A percentile compares a stretch with the other conserved stretches of the same genome.
phyloP scores from a whole-genome alignment of 805 yeast genomes.

The Schwanniomyces polymorphus region DNA sequence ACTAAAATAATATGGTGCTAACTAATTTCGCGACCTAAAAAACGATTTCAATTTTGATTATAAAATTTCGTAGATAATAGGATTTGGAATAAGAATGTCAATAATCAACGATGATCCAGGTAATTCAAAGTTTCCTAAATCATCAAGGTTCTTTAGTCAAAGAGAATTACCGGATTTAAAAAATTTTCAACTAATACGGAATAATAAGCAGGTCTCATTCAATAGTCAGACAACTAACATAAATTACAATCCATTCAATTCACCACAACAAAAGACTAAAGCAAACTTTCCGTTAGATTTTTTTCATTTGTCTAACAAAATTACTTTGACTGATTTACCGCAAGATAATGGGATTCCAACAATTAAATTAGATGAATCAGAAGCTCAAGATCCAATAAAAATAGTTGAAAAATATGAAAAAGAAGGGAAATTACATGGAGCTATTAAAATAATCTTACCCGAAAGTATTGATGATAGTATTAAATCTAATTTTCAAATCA shows the following conservation, averaged over 20 bases:
- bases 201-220: conserved; percentile 15
- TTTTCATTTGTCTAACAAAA: conserved; percentile 32
- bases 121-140: conserved; percentile 17
- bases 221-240: conserved; percentile 25
- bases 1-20: too few species aligned
- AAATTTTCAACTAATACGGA: conserved; percentile 13
- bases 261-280: conserved; percentile 46
- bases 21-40: too few species aligned
- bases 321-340: conserved; percentile 13
- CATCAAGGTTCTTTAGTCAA: conserved; percentile 24
- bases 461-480: conserved; percentile 15
- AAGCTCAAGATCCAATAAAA: conserved; percentile 59
- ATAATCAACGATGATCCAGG: conserved; percentile 1
- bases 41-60: too few species aligned
- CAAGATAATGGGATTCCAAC: conserved; percentile 47
- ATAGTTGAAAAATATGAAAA: conserved; percentile 56
- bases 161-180: conserved; percentile 22
- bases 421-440: conserved; percentile 64
- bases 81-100: conserved; percentile 1
- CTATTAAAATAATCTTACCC: conserved; percentile 74
- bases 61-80: neutral
- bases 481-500: conserved; percentile 25
- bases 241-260: conserved; percentile 45
- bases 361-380: conserved; percentile 51
- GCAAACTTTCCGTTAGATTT: conserved; percentile 45